Evolutionary conservation across 345 rosid genomes (phyloP).

Genomic region (Gossypium arboreum): DNA sequence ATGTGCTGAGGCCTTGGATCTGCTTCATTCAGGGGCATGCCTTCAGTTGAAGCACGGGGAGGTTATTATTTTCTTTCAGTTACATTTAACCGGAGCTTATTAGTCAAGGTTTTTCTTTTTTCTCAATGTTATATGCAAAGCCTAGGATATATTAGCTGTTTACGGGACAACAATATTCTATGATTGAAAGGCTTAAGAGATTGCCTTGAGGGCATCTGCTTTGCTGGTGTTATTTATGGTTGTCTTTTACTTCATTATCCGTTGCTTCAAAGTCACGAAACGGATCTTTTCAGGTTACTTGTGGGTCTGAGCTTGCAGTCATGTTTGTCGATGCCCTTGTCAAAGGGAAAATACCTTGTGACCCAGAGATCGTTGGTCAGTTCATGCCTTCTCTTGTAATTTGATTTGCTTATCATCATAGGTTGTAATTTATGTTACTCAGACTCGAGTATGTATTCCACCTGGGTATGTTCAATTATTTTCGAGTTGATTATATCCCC

Average conservation of each 20-base stretch:
- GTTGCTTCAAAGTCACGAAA: constrained; percentile 8
- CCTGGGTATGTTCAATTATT: not conserved
- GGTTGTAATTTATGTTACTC: not conserved
- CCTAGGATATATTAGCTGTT: not conserved
- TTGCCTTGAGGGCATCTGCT: not conserved
- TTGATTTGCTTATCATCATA: not conserved
- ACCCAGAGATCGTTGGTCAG: constrained; percentile 72
- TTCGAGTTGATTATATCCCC: not conserved
- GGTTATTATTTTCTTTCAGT: constrained; percentile 49
- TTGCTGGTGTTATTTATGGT: not conserved
- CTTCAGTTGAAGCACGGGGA: constrained; percentile 66
- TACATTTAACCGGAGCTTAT: not conserved
- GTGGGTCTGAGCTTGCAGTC: constrained; percentile 87
- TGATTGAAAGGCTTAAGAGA: not conserved
- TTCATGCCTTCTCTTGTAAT: constrained; percentile 20
- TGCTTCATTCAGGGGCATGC: constrained; percentile 81
- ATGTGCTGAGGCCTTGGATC: constrained; percentile 73
- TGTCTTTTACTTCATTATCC: not conserved
- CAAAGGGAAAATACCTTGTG: constrained; percentile 66
- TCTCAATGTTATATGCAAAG: not conserved
- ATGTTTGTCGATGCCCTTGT: constrained; percentile 69
- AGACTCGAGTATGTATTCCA: not conserved
- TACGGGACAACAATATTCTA: not conserved
- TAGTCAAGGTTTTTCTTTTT: not conserved
- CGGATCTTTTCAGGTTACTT: constrained; percentile 55